These are phyloP conservation scores for Hortaea werneckii DNA, from an alignment of 2,329 filamentous ascomycete species.

Conservation along the genomic window DNA sequence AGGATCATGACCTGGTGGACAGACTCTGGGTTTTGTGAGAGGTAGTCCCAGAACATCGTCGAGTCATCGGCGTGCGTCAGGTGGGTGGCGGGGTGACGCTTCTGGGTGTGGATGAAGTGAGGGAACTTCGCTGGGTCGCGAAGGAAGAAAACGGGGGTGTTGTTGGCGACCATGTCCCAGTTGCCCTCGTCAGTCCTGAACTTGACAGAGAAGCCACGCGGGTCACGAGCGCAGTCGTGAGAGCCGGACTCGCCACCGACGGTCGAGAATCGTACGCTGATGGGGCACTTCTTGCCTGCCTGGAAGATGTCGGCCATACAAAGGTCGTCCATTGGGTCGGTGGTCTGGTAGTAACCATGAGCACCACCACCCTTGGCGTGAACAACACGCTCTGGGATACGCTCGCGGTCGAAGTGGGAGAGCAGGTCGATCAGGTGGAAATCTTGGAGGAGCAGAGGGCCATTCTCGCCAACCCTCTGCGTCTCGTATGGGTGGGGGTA, in stretches of 20 bases:
- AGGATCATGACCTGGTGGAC: slow-evolving; percentile 45
- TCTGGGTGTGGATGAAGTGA: slow-evolving; percentile 64
- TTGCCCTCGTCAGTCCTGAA: slow-evolving; percentile 56
- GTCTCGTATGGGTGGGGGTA: slow-evolving; percentile 49
- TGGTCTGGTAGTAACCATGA: slow-evolving; percentile 39
- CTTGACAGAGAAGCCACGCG: slow-evolving; percentile 62
- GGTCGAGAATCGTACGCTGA: slow-evolving; percentile 62
- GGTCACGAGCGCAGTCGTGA: slow-evolving; percentile 61
- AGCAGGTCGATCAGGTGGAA: slow-evolving; percentile 41
- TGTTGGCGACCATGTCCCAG: slow-evolving; percentile 52
- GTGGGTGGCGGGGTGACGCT: slow-evolving; percentile 62
- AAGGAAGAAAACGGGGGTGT: slow-evolving; percentile 68
- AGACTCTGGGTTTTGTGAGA: slow-evolving; percentile 44
- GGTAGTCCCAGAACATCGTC: slow-evolving; percentile 58
- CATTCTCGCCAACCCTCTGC: slow-evolving; percentile 47
- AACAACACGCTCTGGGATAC: slow-evolving; percentile 42
- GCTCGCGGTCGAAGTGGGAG: slow-evolving; percentile 42
- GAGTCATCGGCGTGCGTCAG: slow-evolving; percentile 54
- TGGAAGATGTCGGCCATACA: slow-evolving; percentile 40
- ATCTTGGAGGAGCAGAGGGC: slow-evolving; percentile 47
- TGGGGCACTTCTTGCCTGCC: slow-evolving; percentile 58
- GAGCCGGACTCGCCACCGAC: slow-evolving; percentile 65
- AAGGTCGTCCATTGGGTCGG: slow-evolving; percentile 37
- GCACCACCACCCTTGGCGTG: slow-evolving; percentile 42
- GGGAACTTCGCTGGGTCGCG: slow-evolving; percentile 65